Conservation (phyloP, 768 basidiomycete species). For the Chalciporus pseudorubinellus region DNA sequence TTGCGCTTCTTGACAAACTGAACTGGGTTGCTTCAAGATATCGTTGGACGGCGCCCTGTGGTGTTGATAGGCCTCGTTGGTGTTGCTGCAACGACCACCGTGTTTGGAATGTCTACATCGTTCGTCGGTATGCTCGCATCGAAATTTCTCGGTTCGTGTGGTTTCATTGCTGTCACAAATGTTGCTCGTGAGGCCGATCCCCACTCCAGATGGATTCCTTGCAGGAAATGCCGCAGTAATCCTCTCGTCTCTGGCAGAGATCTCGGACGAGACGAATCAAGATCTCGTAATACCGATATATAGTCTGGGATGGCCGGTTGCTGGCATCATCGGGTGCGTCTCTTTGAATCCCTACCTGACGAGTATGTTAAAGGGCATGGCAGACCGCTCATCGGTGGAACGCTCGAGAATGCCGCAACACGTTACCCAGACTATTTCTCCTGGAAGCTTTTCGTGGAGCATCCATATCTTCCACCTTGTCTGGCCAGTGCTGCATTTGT, state of each 20-base stretch:
- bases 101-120: conserved; percentile 55
- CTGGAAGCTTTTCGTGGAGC: conserved; percentile 10
- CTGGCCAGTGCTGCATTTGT: conserved; percentile 12
- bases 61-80: conserved; percentile 52
- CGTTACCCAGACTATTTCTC: conserved; percentile 12
- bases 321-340: conserved; percentile 51
- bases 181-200: neutral
- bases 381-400: conserved; percentile 19
- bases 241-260: conserved; percentile 57
- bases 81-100: conserved; percentile 46
- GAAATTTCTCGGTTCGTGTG: conserved; percentile 47
- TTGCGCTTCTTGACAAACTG: too few species aligned
- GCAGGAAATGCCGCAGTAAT: conserved; percentile 63
- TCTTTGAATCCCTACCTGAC: neutral
- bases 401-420: conserved; percentile 17
- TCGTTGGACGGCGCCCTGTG: conserved; percentile 59
- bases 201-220: conserved; percentile 53
- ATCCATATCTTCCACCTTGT: conserved; percentile 20
- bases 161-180: neutral
- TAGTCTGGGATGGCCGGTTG: conserved; percentile 55
- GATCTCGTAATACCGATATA: conserved; percentile 57
- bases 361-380: too few species aligned
- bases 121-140: conserved; percentile 47
- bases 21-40: too few species aligned
- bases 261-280: conserved; percentile 63